These are phyloP conservation scores for Populus tomentosa DNA, from an alignment of 441 rosid species.

Conservation along the genomic window DNA sequence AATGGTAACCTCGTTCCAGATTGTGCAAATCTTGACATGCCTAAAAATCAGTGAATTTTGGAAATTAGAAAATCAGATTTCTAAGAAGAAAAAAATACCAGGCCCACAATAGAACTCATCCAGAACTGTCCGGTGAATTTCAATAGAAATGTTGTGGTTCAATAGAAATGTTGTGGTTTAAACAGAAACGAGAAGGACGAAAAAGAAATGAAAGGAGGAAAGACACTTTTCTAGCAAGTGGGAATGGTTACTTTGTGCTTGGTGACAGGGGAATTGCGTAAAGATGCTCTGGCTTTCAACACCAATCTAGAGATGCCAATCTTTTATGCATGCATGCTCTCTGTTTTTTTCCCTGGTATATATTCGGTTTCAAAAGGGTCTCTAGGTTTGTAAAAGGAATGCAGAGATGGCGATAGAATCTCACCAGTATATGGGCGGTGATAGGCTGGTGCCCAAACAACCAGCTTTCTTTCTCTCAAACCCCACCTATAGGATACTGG, in stretches of 20 bases:
- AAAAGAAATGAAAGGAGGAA: neutral
- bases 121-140: too few relatives aligned
- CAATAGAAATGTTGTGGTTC: too few relatives aligned
- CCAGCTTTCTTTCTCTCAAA: neutral
- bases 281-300: slow-evolving; percentile 17
- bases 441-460: neutral
- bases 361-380: slow-evolving; percentile 8
- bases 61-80: too few relatives aligned
- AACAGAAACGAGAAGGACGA: neutral
- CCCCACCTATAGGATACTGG: neutral
- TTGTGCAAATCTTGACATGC: too few relatives aligned
- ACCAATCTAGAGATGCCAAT: slow-evolving; percentile 5
- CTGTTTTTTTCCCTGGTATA: neutral
- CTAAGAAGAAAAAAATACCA: too few relatives aligned
- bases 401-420: slow-evolving; percentile 5
- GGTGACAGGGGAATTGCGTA: slow-evolving; percentile 9
- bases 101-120: too few relatives aligned
- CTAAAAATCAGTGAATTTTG: too few relatives aligned
- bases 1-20: too few relatives aligned
- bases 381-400: neutral
- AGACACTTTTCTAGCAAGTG: neutral
- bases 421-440: slow-evolving; percentile 6
- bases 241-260: neutral
- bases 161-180: too few relatives aligned
- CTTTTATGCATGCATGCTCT: neutral